phyloP scores from a whole-genome alignment of 495 filamentous ascomycete species.

The Penicillium parvum region DNA sequence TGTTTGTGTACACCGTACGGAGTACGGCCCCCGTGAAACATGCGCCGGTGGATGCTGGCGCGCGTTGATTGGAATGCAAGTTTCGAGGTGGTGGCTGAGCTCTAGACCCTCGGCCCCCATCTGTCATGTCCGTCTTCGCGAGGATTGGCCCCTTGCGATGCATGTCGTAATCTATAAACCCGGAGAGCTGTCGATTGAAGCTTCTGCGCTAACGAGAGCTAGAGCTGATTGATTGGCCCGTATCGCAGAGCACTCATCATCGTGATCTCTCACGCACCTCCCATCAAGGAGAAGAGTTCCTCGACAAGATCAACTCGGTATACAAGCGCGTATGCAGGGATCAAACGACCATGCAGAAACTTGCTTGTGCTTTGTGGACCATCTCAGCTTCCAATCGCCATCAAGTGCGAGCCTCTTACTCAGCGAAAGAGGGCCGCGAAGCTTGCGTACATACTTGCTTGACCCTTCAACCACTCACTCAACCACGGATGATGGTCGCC shows the following conservation, averaged over 20 bases:
- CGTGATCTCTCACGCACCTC: no score
- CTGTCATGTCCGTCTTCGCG: no score
- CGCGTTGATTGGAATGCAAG: background rate
- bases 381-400: no score
- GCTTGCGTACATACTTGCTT: constrained; percentile 1
- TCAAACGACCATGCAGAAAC: background rate
- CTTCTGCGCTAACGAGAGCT: no score
- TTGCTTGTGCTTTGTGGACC: background rate
- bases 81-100: background rate
- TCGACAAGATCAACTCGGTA: background rate
- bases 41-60: constrained; percentile 6
- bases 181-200: no score
- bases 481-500: constrained; percentile 12
- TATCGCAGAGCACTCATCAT: no score
- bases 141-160: no score
- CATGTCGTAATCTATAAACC: no score
- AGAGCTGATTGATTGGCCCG: no score
- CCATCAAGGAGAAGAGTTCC: no score
- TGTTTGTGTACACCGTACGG: background rate
- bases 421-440: background rate
- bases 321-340: constrained; percentile 1
- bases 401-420: no score
- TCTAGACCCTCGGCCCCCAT: background rate
- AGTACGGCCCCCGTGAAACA: background rate
- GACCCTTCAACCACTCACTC: constrained; percentile 7